A percentile compares a stretch with the other conserved stretches of the same genome.
These are phyloP conservation scores for Neoboletus brunneissimus DNA, from an alignment of 768 basidiomycete genomes.

Conservation along the genomic window DNA sequence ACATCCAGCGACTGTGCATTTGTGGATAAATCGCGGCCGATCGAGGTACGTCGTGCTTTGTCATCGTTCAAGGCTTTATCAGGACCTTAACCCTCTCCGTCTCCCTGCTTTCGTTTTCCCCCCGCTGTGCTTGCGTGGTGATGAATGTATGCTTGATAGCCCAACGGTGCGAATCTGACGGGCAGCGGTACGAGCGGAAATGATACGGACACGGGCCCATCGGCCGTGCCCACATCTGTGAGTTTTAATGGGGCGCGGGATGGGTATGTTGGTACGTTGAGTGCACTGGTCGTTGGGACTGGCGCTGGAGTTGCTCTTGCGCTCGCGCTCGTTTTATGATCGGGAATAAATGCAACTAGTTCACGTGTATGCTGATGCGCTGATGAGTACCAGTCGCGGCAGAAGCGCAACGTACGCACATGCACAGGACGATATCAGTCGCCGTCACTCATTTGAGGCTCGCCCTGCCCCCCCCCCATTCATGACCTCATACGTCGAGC, in stretches of 20 bases:
- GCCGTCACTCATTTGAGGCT: too few species aligned
- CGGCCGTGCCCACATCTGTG: constrained; percentile 38
- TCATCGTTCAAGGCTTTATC: too few species aligned
- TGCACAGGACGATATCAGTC: too few species aligned
- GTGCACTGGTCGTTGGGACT: neutral
- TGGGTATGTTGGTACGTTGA: neutral
- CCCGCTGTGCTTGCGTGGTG: neutral
- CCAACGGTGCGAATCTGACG: constrained; percentile 69
- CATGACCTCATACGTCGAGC: too few species aligned
- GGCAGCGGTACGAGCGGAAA: constrained; percentile 51
- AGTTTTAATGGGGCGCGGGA: constrained; percentile 44
- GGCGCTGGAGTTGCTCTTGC: neutral
- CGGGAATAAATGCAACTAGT: too few species aligned
- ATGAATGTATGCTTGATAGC: constrained; percentile 33
- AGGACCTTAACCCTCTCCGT: neutral
- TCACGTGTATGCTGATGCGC: too few species aligned
- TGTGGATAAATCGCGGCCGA: constrained; percentile 57
- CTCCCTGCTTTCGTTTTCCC: neutral
- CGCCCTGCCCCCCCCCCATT: too few species aligned
- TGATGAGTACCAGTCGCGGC: too few species aligned
- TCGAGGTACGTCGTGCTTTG: constrained; percentile 46
- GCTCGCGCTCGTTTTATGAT: neutral
- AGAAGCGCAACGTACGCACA: too few species aligned
- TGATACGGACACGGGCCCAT: constrained; percentile 10
- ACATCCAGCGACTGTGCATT: constrained; percentile 55